These are phyloP conservation scores for Kregervanrija fluxuum DNA, from an alignment of 805 yeast genomes.

Conservation along the genomic window DNA sequence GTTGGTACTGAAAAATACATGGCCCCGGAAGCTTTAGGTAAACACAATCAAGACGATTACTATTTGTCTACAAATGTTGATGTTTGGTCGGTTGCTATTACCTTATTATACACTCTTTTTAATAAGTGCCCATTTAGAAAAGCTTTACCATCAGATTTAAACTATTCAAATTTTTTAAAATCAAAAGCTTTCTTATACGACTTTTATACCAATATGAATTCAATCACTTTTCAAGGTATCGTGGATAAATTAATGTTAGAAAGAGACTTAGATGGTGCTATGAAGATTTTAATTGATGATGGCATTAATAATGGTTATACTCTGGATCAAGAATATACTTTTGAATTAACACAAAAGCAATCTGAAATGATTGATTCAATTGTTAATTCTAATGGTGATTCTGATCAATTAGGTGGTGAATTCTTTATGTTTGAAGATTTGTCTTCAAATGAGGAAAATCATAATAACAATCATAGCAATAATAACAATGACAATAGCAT, in stretches of 20 bases:
- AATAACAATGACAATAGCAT: not conserved
- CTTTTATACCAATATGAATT: conserved; percentile 40
- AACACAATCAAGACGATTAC: conserved; percentile 8
- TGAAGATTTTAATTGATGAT: conserved; percentile 20
- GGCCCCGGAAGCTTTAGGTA: conserved; percentile 42
- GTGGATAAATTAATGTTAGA: conserved; percentile 35
- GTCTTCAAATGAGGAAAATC: not conserved
- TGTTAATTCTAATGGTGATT: conserved; percentile 7
- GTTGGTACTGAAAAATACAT: conserved; percentile 56
- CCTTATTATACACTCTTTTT: conserved; percentile 41
- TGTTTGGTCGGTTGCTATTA: conserved; percentile 49
- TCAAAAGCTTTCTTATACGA: conserved; percentile 38
- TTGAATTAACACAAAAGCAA: conserved; percentile 16
- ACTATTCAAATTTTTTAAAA: conserved; percentile 36
- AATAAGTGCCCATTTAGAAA: conserved; percentile 48
- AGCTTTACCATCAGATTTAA: conserved; percentile 31
- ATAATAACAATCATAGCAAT: not conserved
- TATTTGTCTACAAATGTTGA: conserved; percentile 44
- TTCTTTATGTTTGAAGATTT: conserved; percentile 27
- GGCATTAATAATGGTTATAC: conserved; percentile 33
- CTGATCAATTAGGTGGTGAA: conserved; percentile 20
- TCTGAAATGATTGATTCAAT: conserved; percentile 7
- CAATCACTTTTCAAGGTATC: conserved; percentile 33
- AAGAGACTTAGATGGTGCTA: conserved; percentile 32
- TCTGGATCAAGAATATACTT: conserved; percentile 37